phyloP scores from a whole-genome alignment of 2,329 filamentous ascomycete species.

The Cadophora sp. region DNA sequence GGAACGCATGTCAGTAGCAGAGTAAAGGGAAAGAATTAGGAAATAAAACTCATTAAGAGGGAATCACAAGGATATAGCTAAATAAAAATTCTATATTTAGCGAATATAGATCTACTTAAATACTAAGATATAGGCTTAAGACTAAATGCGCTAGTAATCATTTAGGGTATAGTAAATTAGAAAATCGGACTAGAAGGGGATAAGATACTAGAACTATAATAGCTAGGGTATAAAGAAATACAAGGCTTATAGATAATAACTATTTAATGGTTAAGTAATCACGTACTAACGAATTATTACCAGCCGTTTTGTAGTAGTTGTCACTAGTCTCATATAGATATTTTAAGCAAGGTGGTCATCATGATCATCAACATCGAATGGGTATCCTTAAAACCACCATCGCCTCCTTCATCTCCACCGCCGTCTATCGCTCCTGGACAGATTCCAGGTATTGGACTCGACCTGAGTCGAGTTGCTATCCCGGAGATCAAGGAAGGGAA shows the following conservation, averaged over 20 bases:
- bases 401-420: no score
- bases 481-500: no score
- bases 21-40: neutral
- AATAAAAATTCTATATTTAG: neutral
- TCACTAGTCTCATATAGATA: neutral
- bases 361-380: neutral
- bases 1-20: neutral
- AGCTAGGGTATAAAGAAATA: no score
- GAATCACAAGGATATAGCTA: neutral
- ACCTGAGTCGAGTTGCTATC: no score
- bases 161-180: no score
- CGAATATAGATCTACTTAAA: constrained; percentile 1
- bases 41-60: neutral
- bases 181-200: no score
- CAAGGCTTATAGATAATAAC: no score
- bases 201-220: no score
- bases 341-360: neutral
- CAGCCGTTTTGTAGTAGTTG: neutral
- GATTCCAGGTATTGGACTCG: no score
- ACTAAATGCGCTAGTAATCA: no score
- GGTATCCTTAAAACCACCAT: neutral
- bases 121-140: no score
- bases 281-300: neutral
- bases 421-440: no score
- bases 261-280: neutral